A percentile compares a stretch with the other conserved stretches of the same genome.
phyloP scores from a whole-genome alignment of 2,329 filamentous ascomycete species.

The Aspergillus fischeri region DNA sequence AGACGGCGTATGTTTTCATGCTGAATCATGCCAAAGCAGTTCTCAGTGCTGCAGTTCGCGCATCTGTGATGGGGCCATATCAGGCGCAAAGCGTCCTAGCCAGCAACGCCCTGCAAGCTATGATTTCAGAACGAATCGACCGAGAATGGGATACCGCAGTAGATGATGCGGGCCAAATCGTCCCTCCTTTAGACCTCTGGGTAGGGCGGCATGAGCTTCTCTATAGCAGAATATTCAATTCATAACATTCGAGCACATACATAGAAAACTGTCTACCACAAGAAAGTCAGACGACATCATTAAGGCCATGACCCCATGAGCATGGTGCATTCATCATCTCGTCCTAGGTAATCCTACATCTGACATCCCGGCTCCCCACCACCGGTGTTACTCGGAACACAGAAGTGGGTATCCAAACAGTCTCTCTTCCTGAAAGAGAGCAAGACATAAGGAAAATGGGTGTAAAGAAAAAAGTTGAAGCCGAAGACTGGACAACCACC shows the following conservation, averaged over 20 bases:
- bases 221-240: conserved; percentile 66
- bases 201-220: conserved; percentile 61
- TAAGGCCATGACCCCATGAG: conserved; percentile 17
- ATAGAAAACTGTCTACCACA: conserved; percentile 1
- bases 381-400: conserved; percentile 20
- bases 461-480: conserved; percentile 8
- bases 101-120: conserved; percentile 47
- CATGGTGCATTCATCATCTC: conserved; percentile 22
- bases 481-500: conserved; percentile 16
- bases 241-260: conserved; percentile 34
- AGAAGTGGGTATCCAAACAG: conserved; percentile 29
- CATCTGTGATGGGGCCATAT: conserved; percentile 63
- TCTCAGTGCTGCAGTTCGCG: conserved; percentile 58
- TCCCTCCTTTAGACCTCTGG: conserved; percentile 62
- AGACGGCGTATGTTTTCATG: conserved; percentile 59
- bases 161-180: conserved; percentile 56
- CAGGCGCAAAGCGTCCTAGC: conserved; percentile 59
- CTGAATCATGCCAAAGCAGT: conserved; percentile 62
- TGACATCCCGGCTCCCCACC: conserved; percentile 19
- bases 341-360: conserved; percentile 33
- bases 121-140: conserved; percentile 48
- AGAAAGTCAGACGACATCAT: conserved; percentile 2
- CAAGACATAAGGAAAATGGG: conserved; percentile 3
- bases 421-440: conserved; percentile 5
- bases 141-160: conserved; percentile 46